These are phyloP conservation scores for Brassica juncea DNA, from an alignment of 345 rosid species.

Conservation along the genomic window DNA sequence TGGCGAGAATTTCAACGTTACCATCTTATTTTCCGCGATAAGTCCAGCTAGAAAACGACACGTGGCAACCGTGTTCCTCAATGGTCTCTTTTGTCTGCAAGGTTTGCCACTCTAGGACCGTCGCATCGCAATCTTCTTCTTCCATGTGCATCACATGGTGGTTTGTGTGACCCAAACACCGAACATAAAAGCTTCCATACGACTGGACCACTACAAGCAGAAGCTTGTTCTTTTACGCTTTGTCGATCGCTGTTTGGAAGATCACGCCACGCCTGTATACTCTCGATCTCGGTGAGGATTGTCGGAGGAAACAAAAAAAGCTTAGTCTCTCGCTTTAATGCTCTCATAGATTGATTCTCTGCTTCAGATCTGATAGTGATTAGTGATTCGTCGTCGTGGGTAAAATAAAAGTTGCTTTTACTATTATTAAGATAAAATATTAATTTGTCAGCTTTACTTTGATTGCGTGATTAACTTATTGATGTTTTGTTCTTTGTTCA, in stretches of 20 bases:
- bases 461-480: slow-evolving; percentile 8
- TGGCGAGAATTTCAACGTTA: slow-evolving; percentile 31
- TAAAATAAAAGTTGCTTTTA: slow-evolving; percentile 3
- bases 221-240: slow-evolving; percentile 12
- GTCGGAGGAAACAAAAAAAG: slow-evolving; percentile 1
- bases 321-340: slow-evolving; percentile 9
- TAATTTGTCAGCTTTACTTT: background rate
- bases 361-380: slow-evolving; percentile 32
- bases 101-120: slow-evolving; percentile 17
- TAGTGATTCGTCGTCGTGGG: slow-evolving; percentile 12
- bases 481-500: background rate
- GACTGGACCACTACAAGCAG: slow-evolving; percentile 12
- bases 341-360: background rate
- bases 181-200: slow-evolving; percentile 24
- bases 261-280: background rate
- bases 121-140: slow-evolving; percentile 25
- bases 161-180: slow-evolving; percentile 17
- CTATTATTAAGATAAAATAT: background rate
- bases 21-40: slow-evolving; percentile 11
- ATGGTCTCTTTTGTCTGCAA: slow-evolving; percentile 24
- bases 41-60: slow-evolving; percentile 27
- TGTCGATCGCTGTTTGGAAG: slow-evolving; percentile 29
- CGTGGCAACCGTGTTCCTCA: slow-evolving; percentile 36
- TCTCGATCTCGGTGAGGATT: slow-evolving; percentile 28
- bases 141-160: slow-evolving; percentile 31